A percentile compares a stretch with the other conserved stretches of the same genome.
phyloP scores from a whole-genome alignment of 345 rosid genomes.

The Anacardium occidentale region DNA sequence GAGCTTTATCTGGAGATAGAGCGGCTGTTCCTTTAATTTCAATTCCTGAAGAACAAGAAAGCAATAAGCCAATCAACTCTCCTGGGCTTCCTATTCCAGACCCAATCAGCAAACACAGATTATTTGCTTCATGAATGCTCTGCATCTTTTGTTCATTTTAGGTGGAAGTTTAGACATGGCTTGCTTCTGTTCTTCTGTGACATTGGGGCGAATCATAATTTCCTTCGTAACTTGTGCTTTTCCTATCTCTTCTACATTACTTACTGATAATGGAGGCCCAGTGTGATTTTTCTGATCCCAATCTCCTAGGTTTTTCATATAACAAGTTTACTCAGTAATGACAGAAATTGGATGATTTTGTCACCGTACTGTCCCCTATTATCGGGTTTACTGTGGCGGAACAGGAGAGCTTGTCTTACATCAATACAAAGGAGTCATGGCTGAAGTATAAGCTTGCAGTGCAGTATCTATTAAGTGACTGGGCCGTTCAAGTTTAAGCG shows the following conservation, averaged over 20 bases:
- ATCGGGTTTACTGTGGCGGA: constrained; percentile 22
- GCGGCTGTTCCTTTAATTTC: constrained; percentile 53
- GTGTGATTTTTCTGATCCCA: constrained; percentile 19
- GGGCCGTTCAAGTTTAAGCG: background rate
- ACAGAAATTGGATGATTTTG: constrained; percentile 19
- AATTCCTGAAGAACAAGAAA: constrained; percentile 51
- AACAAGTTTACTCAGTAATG: constrained; percentile 15
- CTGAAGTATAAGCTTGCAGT: background rate
- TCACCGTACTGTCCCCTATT: constrained; percentile 15
- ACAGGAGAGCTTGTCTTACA: constrained; percentile 25
- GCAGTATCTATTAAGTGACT: background rate
- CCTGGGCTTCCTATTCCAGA: constrained; percentile 67
- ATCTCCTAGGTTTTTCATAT: constrained; percentile 10
- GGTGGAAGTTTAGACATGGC: constrained; percentile 53
- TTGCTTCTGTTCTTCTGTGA: constrained; percentile 47
- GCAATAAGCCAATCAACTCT: constrained; percentile 72
- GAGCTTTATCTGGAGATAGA: constrained; percentile 50
- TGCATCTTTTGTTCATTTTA: constrained; percentile 65
- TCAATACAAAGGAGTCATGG: constrained; percentile 29
- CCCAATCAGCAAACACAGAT: constrained; percentile 73
- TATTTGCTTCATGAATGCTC: constrained; percentile 66
- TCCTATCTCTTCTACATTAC: too few relatives aligned
- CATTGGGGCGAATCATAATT: constrained; percentile 38
- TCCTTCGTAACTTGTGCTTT: too few relatives aligned
- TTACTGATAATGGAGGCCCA: constrained; percentile 19